These are phyloP conservation scores for Fulvia fulva DNA, from an alignment of 2,329 filamentous ascomycete genomes.

Conservation along the genomic window DNA sequence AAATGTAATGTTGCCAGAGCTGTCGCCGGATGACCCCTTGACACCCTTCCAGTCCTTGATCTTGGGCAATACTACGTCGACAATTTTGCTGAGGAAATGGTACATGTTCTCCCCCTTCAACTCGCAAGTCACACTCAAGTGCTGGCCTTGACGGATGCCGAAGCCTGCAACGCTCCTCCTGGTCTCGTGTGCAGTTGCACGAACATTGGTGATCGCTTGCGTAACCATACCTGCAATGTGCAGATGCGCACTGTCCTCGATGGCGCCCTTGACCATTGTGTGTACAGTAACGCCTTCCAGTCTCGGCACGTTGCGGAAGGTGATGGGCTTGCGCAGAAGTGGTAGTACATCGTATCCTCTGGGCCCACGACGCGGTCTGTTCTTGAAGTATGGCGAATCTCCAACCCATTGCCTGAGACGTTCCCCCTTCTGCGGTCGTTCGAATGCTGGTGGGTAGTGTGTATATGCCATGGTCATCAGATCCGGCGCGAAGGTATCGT, in stretches of 20 bases:
- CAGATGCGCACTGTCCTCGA: conserved; percentile 67
- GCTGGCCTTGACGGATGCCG: conserved; percentile 66
- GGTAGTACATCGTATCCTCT: conserved; percentile 71
- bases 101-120: conserved; percentile 77
- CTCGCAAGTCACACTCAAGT: conserved; percentile 71
- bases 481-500: conserved; percentile 80
- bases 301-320: conserved; percentile 80
- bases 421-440: conserved; percentile 53
- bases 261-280: conserved; percentile 64
- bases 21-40: conserved; percentile 74
- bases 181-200: conserved; percentile 65
- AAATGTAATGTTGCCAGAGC: conserved; percentile 79
- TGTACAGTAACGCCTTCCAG: conserved; percentile 79
- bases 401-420: conserved; percentile 82
- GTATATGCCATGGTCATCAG: conserved; percentile 84
- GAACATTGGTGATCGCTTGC: conserved; percentile 78
- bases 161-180: conserved; percentile 71
- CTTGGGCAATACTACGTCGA: conserved; percentile 85
- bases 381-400: conserved; percentile 90
- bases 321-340: conserved; percentile 63
- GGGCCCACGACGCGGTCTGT: conserved; percentile 78
- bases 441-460: conserved; percentile 76
- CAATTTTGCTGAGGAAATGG: conserved; percentile 83
- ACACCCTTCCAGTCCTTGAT: conserved; percentile 95
- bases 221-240: conserved; percentile 80